Base-by-base conservation (phyloP, 2,329 filamentous ascomycete genomes). In the Xenosphaeropsis pyriputrescens region DNA sequence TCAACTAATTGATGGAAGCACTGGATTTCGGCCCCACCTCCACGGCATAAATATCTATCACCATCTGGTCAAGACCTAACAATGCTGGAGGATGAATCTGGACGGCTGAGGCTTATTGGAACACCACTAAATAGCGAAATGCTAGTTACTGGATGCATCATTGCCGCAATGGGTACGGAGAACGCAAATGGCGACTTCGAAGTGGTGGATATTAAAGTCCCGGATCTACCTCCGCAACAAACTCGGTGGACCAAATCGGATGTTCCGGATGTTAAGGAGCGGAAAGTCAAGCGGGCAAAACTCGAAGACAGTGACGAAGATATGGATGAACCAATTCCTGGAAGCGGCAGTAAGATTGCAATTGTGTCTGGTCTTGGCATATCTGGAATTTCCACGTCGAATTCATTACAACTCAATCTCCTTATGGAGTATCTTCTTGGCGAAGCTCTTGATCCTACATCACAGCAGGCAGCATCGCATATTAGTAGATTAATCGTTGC, bases 1-100 rank as follows among this genome's bases (percentile, higher is more conserved):
- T 8, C 12, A 3, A 13, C 18, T 40, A 37, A 33, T 19, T 12
- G 18, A 18, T 13, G 9, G 15, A 43, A 93, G 81, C 83, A 88
- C 54, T 95, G 85, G 79, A 85, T 93, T 41, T 79, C 84, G 1
- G 85, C 83, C 1, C 86, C 88, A 7, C 75, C 83, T 12, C 71
- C 76, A 6, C 71, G 79, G 42, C 69, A 79, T 45, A 91, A 85
- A 48, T 95, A 94, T 60, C 71, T 76, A 46, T 75, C 29, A 61
- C 70, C 8, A 66, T 75, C 43, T 60, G 63, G 41, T 59, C 63
- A 40, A 70, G 74, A 85, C 35, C 63, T 75, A 42, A 72, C 85
- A 47, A 93, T 93, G 77, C 65, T 98, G 30, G 91, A 98, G 58
- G 91, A 98, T 56, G 89, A 96, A 58, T 95, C 86, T 1, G 91